Percentiles rank a stretch among this genome's conserved stretches.
These are phyloP conservation scores for Astraeus odoratus DNA, from an alignment of 768 basidiomycete genomes.

Conservation along the genomic window DNA sequence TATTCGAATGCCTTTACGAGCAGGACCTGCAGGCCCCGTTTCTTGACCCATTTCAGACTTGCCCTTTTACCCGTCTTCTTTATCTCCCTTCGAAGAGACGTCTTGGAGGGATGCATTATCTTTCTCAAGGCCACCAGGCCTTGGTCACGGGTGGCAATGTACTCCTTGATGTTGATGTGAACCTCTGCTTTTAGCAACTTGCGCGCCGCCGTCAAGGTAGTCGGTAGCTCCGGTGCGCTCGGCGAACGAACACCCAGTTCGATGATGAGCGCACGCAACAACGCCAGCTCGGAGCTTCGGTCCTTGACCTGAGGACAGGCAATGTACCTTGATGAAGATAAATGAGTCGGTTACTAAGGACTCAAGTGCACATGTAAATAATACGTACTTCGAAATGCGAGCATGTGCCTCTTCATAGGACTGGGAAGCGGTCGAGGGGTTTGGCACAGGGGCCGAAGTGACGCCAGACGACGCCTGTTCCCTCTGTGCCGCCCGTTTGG, in stretches of 20 bases:
- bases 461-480: not conserved
- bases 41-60: constrained; percentile 54
- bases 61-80: constrained; percentile 39
- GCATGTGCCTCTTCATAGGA: constrained; percentile 22
- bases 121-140: constrained; percentile 54
- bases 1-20: constrained; percentile 38
- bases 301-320: constrained; percentile 12
- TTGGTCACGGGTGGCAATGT: constrained; percentile 56
- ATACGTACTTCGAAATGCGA: constrained; percentile 22
- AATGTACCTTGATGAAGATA: constrained; percentile 13
- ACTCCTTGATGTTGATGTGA: constrained; percentile 70
- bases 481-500: constrained; percentile 1
- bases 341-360: too few relatives aligned
- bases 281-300: constrained; percentile 35
- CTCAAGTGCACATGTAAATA: not conserved
- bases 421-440: constrained; percentile 6
- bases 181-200: constrained; percentile 56
- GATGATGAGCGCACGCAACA: constrained; percentile 69
- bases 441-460: constrained; percentile 6
- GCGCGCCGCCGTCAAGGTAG: constrained; percentile 59
- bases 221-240: constrained; percentile 41
- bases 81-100: constrained; percentile 56
- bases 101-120: constrained; percentile 57
- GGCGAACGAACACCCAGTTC: constrained; percentile 60
- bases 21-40: constrained; percentile 55